Evolutionary conservation across 2,329 filamentous ascomycete species (phyloP).

Genomic region (Fusarium sp.): DNA sequence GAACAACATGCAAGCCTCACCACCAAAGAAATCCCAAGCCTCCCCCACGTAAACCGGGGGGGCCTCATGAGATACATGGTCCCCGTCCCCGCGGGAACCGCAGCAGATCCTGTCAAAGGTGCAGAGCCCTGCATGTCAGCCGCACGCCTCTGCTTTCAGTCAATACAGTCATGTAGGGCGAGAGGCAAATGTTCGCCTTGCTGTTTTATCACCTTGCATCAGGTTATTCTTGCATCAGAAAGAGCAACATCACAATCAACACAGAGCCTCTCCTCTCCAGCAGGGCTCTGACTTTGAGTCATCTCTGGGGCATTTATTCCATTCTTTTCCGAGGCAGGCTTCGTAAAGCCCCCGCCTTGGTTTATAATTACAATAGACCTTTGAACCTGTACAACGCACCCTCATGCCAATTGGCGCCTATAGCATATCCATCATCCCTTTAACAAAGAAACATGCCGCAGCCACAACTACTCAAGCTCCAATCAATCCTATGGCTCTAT

Average conservation of each 20-base stretch:
- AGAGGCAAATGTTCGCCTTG: conserved; percentile 12
- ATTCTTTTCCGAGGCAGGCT: conserved; percentile 35
- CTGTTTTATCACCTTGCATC: background rate
- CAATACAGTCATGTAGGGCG: background rate
- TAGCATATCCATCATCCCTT: conserved; percentile 43
- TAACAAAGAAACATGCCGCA: conserved; percentile 38
- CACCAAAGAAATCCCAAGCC: conserved; percentile 13
- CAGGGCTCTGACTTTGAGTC: background rate
- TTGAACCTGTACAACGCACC: conserved; percentile 42
- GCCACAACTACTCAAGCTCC: conserved; percentile 28
- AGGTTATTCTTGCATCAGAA: background rate
- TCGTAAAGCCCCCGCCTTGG: conserved; percentile 29
- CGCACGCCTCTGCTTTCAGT: background rate
- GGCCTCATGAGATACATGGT: conserved; percentile 4
- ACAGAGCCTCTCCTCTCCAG: background rate
- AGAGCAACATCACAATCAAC: background rate
- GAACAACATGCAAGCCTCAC: conserved; percentile 30
- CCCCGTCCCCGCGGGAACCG: background rate
- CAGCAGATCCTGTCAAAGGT: conserved; percentile 3
- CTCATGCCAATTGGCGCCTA: conserved; percentile 44
- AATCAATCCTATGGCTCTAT: conserved; percentile 16
- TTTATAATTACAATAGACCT: conserved; percentile 44
- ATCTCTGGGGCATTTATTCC: conserved; percentile 25
- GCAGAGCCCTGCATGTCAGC: conserved; percentile 5
- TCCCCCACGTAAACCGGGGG: conserved; percentile 6